These are phyloP conservation scores for Penicillium polonicum DNA, from an alignment of 2,329 filamentous ascomycete genomes.

Conservation along the genomic window DNA sequence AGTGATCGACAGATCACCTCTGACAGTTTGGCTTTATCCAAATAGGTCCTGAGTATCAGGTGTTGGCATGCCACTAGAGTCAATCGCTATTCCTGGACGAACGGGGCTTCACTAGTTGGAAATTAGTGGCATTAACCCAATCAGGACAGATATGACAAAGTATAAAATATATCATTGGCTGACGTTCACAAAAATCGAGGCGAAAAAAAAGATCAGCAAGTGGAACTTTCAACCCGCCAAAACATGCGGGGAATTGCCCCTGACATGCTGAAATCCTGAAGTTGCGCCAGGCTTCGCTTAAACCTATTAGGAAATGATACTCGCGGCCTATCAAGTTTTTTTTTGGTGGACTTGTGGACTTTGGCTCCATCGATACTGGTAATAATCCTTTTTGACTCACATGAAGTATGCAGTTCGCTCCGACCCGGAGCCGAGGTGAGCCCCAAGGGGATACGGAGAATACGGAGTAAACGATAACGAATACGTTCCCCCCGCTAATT, in stretches of 20 bases:
- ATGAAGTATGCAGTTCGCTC: constrained; percentile 5
- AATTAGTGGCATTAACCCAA: not conserved
- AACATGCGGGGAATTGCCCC: constrained; percentile 14
- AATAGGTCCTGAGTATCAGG: not conserved
- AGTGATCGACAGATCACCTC: not conserved
- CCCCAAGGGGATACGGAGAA: not conserved
- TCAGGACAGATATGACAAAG: not conserved
- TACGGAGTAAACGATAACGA: constrained; percentile 5
- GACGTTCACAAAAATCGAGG: not conserved
- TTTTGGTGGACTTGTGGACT: not conserved
- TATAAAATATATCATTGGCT: not conserved
- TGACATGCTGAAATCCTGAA: constrained; percentile 4
- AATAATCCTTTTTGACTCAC: constrained; percentile 2
- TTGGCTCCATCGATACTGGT: too few relatives aligned
- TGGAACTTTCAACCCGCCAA: not conserved
- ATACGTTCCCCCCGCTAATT: constrained; percentile 1
- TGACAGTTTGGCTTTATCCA: not conserved
- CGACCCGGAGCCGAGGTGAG: constrained; percentile 4
- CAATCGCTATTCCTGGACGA: not conserved
- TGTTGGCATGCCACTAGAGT: not conserved
- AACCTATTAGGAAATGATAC: constrained; percentile 20
- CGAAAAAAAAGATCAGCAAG: not conserved
- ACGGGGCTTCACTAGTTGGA: not conserved
- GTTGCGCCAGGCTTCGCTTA: constrained; percentile 18
- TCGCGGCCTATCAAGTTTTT: constrained; percentile 12